A percentile compares a stretch with the other conserved stretches of the same genome.
Evolutionary conservation across 768 basidiomycete species (phyloP).

Genomic region (Suillus weaverae): DNA sequence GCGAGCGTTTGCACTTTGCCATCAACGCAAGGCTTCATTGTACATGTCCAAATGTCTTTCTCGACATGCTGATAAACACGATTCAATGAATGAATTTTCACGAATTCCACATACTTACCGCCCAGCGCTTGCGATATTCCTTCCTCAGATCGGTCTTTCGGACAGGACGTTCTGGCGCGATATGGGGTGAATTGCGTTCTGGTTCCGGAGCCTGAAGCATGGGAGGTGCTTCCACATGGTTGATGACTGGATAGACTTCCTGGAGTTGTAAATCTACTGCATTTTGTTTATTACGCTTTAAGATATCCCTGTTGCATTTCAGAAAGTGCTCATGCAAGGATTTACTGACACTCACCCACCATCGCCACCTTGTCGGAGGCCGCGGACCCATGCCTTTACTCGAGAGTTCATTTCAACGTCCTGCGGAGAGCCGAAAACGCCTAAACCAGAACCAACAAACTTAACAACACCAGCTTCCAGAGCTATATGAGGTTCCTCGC

Average conservation of each 20-base stretch:
- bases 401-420: constrained; percentile 42
- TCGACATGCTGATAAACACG: neutral
- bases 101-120: neutral
- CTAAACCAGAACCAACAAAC: constrained; percentile 42
- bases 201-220: constrained; percentile 7
- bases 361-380: constrained; percentile 56
- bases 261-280: constrained; percentile 9
- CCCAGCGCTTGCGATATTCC: neutral
- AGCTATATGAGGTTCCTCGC: constrained; percentile 42
- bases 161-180: neutral
- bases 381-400: constrained; percentile 53
- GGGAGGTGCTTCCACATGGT: constrained; percentile 3
- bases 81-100: neutral
- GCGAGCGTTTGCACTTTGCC: neutral
- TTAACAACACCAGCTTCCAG: constrained; percentile 52
- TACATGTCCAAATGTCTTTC: no score
- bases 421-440: constrained; percentile 51
- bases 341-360: constrained; percentile 50
- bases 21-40: neutral
- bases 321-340: constrained; percentile 38
- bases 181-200: neutral
- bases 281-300: constrained; percentile 46
- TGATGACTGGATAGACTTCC: constrained; percentile 6
- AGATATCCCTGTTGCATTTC: constrained; percentile 47
- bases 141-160: neutral